Evolutionary conservation across 305 asterid genomes (phyloP).

Genomic region (Fraxinus floribunda): DNA sequence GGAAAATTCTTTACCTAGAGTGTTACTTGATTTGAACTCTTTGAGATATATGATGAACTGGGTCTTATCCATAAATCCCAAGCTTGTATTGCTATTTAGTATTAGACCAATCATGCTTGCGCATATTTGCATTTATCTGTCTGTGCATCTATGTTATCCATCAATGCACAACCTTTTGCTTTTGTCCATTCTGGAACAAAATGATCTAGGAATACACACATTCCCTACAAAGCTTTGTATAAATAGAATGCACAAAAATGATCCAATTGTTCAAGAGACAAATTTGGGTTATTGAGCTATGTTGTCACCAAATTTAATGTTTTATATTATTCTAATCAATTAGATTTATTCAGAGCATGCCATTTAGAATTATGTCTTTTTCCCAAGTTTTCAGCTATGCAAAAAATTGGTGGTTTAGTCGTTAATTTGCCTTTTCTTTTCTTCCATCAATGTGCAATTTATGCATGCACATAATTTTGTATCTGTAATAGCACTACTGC

Average conservation of each 20-base stretch:
- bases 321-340: neutral
- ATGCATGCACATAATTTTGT: neutral
- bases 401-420: neutral
- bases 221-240: neutral
- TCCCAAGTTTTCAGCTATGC: neutral
- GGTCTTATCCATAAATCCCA: neutral
- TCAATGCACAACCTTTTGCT: neutral
- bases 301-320: neutral
- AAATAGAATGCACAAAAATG: neutral
- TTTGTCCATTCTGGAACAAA: neutral
- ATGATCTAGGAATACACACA: neutral
- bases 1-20: neutral
- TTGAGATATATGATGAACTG: neutral
- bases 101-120: neutral
- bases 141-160: neutral
- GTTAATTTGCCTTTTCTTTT: neutral
- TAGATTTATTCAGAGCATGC: neutral
- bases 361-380: neutral
- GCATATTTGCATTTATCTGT: neutral
- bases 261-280: neutral
- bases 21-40: neutral
- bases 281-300: neutral
- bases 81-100: neutral
- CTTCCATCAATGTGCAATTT: neutral
- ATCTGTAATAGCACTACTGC: conserved; percentile 6